These are phyloP conservation scores for Maudiozyma humilis DNA, from an alignment of 1,139 yeast genomes.

Conservation along the genomic window DNA sequence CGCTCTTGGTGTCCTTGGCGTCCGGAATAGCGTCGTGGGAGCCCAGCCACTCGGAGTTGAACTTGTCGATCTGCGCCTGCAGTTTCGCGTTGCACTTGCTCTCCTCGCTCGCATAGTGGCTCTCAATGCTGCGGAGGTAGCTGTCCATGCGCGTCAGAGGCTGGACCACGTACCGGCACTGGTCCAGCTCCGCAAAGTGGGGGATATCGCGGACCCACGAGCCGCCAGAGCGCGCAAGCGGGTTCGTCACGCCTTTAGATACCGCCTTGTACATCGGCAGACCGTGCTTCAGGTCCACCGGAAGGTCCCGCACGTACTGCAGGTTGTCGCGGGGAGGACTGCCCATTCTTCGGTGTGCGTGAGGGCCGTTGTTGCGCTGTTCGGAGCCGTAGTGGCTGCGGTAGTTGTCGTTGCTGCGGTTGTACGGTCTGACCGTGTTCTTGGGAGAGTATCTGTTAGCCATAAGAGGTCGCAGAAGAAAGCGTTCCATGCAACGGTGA, in stretches of 20 bases:
- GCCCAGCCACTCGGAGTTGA: slow-evolving; percentile 4
- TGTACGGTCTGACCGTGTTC: slow-evolving; percentile 4
- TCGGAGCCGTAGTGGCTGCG: neutral
- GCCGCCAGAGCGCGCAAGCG: neutral
- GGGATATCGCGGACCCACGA: slow-evolving; percentile 8
- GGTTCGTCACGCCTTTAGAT: slow-evolving; percentile 1
- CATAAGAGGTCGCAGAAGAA: neutral
- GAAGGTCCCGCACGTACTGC: slow-evolving; percentile 42
- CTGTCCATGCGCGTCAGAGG: neutral
- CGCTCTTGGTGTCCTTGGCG: slow-evolving; percentile 1
- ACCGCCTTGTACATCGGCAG: slow-evolving; percentile 9
- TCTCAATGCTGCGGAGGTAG: slow-evolving; percentile 3
- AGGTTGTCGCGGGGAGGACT: slow-evolving; percentile 28
- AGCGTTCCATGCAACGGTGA: neutral
- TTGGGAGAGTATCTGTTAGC: slow-evolving; percentile 2
- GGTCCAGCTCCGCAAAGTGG: slow-evolving; percentile 7
- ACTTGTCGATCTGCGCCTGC: slow-evolving; percentile 4
- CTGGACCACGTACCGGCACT: neutral
- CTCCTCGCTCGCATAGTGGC: neutral
- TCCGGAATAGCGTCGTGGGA: slow-evolving; percentile 4
- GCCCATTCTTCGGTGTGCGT: neutral
- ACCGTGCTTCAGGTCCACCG: slow-evolving; percentile 50
- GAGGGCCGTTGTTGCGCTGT: neutral
- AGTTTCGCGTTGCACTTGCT: slow-evolving; percentile 3
- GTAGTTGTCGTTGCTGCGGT: neutral